Base-by-base conservation (phyloP, 2,329 filamentous ascomycete species). In the Alternaria brassicicola region DNA sequence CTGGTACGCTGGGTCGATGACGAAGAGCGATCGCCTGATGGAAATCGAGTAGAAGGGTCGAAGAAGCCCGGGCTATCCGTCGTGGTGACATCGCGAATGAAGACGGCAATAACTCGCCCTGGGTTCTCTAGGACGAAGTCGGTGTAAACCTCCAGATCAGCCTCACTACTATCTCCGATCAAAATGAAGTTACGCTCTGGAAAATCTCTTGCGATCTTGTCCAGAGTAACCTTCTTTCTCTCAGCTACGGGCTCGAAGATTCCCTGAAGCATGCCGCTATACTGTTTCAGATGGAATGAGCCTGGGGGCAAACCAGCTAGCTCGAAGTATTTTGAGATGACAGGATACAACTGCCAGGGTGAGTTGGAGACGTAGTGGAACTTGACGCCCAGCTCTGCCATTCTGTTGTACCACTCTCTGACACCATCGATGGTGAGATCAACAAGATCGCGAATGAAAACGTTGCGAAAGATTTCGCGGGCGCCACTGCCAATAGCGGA, bases 341-440 rank as follows among this genome's bases (percentile, higher is more conserved):
- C 87, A 0, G 95, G 95, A 69, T 92, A 99, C 6, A 99, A 84
- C 75, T 99, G 96, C 96, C 96, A 99, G 0, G 95, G 95, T 49
- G 94, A 96, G 78, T 99, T 99, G n/a, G 95, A 99, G 64, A 97
- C 96, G 76, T 99, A 99, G 74, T 99, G 96, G 51, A 99, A 85
- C 68, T 88, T 87, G 23, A 98, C 94, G 17, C 93, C 93, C 80
- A 94, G 87, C 19, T 88, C 83, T 36, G 90, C 85, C 78, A 99
- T 84, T 19, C 83, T 83, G 33, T 83, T 87, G 73, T 98, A 99
- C 94, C 95, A 98, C 62, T 96, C 92, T 57, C 83, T 86, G 19
- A 98, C 93, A 2, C 95, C 95, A 15, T 93, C 89, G 21, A 99
- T 88, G 0, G 88, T 92, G 43, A 98, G 82, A 59, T 94, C 92